A percentile compares a stretch with the other conserved stretches of the same genome.
Evolutionary conservation across 345 rosid species (phyloP).

Genomic region (Chamaenerion angustifolium): DNA sequence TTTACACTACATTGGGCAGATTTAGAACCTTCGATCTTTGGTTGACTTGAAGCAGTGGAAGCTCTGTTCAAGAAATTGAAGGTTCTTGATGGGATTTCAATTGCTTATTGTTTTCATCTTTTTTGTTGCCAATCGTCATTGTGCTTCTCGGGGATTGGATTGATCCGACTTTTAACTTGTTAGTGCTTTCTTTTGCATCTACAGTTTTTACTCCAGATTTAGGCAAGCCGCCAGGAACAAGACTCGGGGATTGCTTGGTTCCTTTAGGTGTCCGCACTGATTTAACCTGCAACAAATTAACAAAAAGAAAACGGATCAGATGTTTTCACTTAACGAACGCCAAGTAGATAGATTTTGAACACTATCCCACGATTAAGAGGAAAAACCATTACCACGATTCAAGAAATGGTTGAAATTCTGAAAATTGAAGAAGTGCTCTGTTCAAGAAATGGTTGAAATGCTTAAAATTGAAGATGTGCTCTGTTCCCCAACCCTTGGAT

Average conservation of each 20-base stretch:
- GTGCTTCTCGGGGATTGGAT: slow-evolving; percentile 27
- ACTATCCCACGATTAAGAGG: too few relatives aligned
- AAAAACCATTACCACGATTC: slow-evolving; percentile 47
- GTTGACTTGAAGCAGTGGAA: slow-evolving; percentile 19
- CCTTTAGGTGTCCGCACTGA: slow-evolving; percentile 41
- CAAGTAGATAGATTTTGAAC: too few relatives aligned
- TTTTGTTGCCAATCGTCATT: slow-evolving; percentile 12
- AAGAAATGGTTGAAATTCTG: too few relatives aligned
- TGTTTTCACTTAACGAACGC: too few relatives aligned
- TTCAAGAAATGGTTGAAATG: too few relatives aligned
- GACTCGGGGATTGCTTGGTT: slow-evolving; percentile 19
- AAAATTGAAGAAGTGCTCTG: too few relatives aligned
- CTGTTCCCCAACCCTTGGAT: too few relatives aligned
- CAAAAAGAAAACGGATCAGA: slow-evolving; percentile 1
- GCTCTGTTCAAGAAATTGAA: slow-evolving; percentile 11
- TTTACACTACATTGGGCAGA: too few relatives aligned
- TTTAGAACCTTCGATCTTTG: slow-evolving; percentile 8
- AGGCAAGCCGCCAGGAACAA: slow-evolving; percentile 22
- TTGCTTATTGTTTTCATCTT: slow-evolving; percentile 8
- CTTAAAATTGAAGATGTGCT: too few relatives aligned
- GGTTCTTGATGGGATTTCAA: slow-evolving; percentile 9
- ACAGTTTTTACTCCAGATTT: slow-evolving; percentile 19
- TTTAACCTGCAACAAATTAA: slow-evolving; percentile 30
- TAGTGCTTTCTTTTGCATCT: slow-evolving; percentile 21
- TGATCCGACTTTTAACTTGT: slow-evolving; percentile 29